A percentile compares a stretch with the other conserved stretches of the same genome.
Evolutionary conservation across 306 rosid species (phyloP).

Genomic region (Trifolium pratense): DNA sequence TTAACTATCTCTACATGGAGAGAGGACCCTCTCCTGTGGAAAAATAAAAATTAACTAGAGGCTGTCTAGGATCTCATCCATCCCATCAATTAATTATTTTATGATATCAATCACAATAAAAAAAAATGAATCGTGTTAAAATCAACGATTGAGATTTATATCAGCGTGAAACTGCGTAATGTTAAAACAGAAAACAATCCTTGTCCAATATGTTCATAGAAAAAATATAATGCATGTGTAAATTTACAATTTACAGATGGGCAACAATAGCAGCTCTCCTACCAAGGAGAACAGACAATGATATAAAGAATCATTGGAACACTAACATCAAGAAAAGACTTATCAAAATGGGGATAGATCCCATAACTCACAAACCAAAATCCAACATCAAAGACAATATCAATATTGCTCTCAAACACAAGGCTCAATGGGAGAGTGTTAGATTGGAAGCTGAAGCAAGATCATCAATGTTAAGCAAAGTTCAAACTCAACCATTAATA

Average conservation of each 20-base stretch:
- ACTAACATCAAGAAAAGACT: slow-evolving; percentile 46
- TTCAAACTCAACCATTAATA: neutral
- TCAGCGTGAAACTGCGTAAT: too few relatives aligned
- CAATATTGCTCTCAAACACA: slow-evolving; percentile 33
- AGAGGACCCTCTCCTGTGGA: too few relatives aligned
- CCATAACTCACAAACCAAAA: slow-evolving; percentile 47
- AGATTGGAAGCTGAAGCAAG: slow-evolving; percentile 53
- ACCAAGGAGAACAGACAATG: slow-evolving; percentile 51
- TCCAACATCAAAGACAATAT: neutral
- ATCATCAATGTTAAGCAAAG: slow-evolving; percentile 38
- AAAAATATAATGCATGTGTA: too few relatives aligned
- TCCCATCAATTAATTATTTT: too few relatives aligned
- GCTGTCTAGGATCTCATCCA: too few relatives aligned
- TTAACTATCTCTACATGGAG: too few relatives aligned
- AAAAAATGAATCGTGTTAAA: too few relatives aligned
- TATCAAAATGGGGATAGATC: slow-evolving; percentile 48
- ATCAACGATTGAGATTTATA: too few relatives aligned
- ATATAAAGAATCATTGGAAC: slow-evolving; percentile 57
- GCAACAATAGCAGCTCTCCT: slow-evolving; percentile 50
- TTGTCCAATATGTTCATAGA: too few relatives aligned
- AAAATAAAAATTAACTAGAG: too few relatives aligned
- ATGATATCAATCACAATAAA: too few relatives aligned
- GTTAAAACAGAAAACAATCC: too few relatives aligned
- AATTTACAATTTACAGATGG: slow-evolving; percentile 40
- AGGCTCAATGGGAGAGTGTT: slow-evolving; percentile 53